Evolutionary conservation across 23 red algal genomes (phyloP).

Genomic region (Gracilaria vermiculophylla): DNA sequence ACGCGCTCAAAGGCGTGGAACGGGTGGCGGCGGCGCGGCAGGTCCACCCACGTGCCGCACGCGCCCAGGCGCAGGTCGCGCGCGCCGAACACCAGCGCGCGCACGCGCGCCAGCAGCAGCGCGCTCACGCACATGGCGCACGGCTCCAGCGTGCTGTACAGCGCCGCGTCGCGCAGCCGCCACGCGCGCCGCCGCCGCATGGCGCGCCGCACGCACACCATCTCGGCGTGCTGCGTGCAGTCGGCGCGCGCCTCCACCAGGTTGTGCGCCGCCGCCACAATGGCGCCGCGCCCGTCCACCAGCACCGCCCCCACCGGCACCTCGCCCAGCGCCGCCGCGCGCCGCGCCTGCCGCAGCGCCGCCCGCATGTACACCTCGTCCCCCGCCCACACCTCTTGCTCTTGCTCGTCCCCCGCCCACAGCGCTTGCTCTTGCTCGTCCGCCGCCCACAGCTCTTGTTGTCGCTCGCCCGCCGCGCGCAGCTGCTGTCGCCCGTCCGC

Average conservation of each 20-base stretch:
- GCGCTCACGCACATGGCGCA: slow-evolving; percentile 95
- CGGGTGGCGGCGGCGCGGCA: slow-evolving; percentile 53
- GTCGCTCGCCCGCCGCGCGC: too few relatives aligned
- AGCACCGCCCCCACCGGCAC: slow-evolving; percentile 95
- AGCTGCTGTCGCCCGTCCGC: too few relatives aligned
- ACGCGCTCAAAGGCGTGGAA: slow-evolving; percentile 56
- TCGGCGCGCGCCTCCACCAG: slow-evolving; percentile 63
- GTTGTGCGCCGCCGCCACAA: slow-evolving; percentile 75
- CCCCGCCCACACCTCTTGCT: too few relatives aligned
- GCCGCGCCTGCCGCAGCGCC: slow-evolving; percentile 63
- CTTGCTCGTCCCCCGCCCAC: too few relatives aligned
- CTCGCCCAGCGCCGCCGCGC: slow-evolving; percentile 57
- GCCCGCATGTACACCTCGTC: slow-evolving; percentile 91
- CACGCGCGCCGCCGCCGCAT: slow-evolving; percentile 26
- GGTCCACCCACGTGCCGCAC: slow-evolving; percentile 77
- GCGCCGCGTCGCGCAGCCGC: slow-evolving; percentile 66
- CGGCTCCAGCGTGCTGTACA: slow-evolving; percentile 94
- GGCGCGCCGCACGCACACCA: slow-evolving; percentile 74
- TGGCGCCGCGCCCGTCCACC: slow-evolving; percentile 22
- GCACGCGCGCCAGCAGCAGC: slow-evolving; percentile 68
- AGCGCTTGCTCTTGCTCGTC: too few relatives aligned
- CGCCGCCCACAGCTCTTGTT: too few relatives aligned
- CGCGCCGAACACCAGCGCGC: slow-evolving; percentile 82
- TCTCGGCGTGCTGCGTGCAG: slow-evolving; percentile 89
- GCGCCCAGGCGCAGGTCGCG: slow-evolving; percentile 85